Percentiles rank a stretch among this genome's conserved stretches.
These are phyloP conservation scores for Sarcodon sp. DNA, from an alignment of 768 basidiomycete genomes.

Conservation along the genomic window DNA sequence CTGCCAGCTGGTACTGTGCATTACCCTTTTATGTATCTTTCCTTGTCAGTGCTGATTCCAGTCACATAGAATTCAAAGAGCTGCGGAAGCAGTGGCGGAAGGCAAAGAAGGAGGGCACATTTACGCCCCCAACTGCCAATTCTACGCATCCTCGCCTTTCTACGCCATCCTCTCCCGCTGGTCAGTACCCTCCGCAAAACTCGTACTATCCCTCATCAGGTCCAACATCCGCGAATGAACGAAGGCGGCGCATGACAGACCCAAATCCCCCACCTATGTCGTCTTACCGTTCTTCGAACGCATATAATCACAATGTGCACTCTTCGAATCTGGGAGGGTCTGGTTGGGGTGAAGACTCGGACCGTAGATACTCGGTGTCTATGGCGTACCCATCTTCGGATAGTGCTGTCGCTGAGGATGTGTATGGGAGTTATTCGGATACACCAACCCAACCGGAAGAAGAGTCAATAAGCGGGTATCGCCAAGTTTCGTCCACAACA, in stretches of 20 bases:
- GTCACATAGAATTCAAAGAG: slow-evolving; percentile 84
- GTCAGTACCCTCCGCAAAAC: slow-evolving; percentile 4
- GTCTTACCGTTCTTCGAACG: not conserved
- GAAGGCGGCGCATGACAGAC: not conserved
- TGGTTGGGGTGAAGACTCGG: not conserved
- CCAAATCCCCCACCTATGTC: not conserved
- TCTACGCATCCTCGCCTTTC: no score
- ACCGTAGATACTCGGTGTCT: not conserved
- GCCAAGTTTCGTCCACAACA: no score
- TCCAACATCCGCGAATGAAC: not conserved
- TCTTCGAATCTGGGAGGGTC: not conserved
- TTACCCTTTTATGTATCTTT: slow-evolving; percentile 1
- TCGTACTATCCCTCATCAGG: slow-evolving; percentile 12
- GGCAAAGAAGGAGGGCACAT: slow-evolving; percentile 62
- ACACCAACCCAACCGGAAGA: not conserved
- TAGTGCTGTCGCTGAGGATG: not conserved
- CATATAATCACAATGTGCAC: not conserved
- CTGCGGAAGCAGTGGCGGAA: slow-evolving; percentile 94
- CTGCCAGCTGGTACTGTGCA: slow-evolving; percentile 68
- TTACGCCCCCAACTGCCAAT: not conserved
- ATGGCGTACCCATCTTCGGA: not conserved
- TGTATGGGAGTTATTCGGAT: not conserved
- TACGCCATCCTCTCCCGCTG: no score
- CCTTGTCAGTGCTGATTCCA: slow-evolving; percentile 5
- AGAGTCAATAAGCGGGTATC: not conserved